Evolutionary conservation across 2,329 filamentous ascomycete species (phyloP), one percentile per base, ranked within the genome.

Genomic region (Beauveria brongniartii): DNA sequence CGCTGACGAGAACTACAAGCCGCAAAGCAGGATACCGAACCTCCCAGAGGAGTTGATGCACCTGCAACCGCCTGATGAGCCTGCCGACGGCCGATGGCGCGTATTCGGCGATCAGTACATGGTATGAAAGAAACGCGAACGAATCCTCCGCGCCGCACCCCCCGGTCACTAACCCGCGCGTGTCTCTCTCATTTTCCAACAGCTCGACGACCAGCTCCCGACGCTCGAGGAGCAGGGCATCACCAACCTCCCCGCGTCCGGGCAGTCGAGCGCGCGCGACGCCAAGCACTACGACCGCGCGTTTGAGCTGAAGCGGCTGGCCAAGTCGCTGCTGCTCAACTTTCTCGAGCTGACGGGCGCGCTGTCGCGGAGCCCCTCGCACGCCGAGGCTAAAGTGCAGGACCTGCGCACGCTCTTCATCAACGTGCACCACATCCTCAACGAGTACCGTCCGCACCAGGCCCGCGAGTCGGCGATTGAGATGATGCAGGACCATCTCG

Each of bases 371-470:
- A 67, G 65, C 26, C 71, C 74, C 0, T 51, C 67, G 47, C 67
- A 88, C 71, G 88, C 86, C 56, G 78, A 82, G 28, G 81, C 85
- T 47, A 96, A 96, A 71, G 81, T 93, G 51, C 79, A 85, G 50
- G 89, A 97, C 72, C 75, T 99, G 37, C 82, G 89, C 68, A 92
- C 88, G 18, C 77, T 97, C 30, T 88, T 96, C 64, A 87, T 93
- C 72, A 97, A 97, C 72, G 89, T 95, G 69, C 92, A 97, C 74
- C 91, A 95, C 69, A 82, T 96, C 59, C 85, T 97, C 65, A 99
- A 99, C 73, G 88, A 96, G 73, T 97, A 96, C 75, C 83, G 93
- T 37, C 92, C 92, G 10, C 92, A 97, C 71, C 93, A 97, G 75
- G 92, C 92, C 26, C 79, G 93, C 50, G 92, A 97, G 76, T 92